Evolutionary conservation across 306 rosid species (phyloP), one percentile per base, ranked within the genome.

Genomic region (Quercus glauca): DNA sequence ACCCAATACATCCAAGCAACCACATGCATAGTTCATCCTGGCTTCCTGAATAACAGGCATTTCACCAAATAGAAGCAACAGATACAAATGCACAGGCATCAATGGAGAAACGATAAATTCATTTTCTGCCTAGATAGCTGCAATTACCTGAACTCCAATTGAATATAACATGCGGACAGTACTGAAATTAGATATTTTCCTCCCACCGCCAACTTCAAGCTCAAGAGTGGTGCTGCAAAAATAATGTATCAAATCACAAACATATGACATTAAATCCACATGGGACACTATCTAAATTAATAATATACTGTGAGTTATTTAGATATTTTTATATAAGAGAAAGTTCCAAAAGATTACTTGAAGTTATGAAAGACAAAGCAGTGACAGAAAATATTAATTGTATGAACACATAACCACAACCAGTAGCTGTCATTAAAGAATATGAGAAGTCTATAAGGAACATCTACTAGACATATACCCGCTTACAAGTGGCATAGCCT

Each of bases 151-250:
- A 80, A 93, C 79, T 85, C 99, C 99, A 71, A 95, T 84, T 68
- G 94, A 52, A 82, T 93, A 95, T 92, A 95, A 69, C 93, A 92
- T 88, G 74, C 97, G 92, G 55, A 93, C 91, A 17, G 89, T 74
- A 78, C 99, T 95, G 80, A 91, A 93, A 80, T 83, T 91, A 28
- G 99, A 95, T 87, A 95, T 19, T 79, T 89, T 93, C 89, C 99
- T 93, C 83, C 98, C 98, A 23, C 98, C 98, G 35, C 99, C 99
- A 76, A 95, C 91, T 89, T 91, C 98, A 86, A 95, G 57, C 91
- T 89, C 97, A 85, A 95, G 93, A 78, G 92, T 80, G 73, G 94
- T 83, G 88, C 99, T 95, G 86, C 79, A 82, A 31, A 80, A 79
- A 72, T 73, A 75, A 76, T 64, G 73, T 55, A 60, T 71, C 58